These are phyloP conservation scores for Medicago ruthenica DNA, from an alignment of 306 rosid genomes.

Conservation along the genomic window DNA sequence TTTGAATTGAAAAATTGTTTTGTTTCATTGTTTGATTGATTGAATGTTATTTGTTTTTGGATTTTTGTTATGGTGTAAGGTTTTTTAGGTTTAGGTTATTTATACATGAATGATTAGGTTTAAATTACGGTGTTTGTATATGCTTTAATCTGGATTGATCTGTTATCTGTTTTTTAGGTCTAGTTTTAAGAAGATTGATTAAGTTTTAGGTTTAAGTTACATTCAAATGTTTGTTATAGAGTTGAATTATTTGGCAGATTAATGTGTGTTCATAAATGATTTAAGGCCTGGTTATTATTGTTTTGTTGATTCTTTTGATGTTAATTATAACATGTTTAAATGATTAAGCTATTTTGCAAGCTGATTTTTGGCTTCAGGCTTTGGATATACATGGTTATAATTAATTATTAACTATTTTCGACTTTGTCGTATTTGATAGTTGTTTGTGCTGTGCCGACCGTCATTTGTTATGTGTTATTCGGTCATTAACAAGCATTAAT, in stretches of 20 bases:
- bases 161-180: conserved; percentile 19
- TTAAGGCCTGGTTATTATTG: neutral
- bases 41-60: too few species aligned
- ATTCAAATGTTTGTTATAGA: neutral
- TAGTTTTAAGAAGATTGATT: neutral
- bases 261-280: neutral
- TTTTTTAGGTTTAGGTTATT: conserved; percentile 8
- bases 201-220: neutral
- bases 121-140: neutral
- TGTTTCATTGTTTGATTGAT: neutral
- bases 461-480: neutral
- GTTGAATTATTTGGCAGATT: neutral
- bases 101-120: neutral
- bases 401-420: neutral
- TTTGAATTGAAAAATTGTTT: neutral
- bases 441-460: neutral
- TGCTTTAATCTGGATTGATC: conserved; percentile 1
- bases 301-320: neutral
- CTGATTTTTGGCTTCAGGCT: neutral
- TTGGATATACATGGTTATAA: neutral
- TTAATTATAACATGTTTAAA: neutral
- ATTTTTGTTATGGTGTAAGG: neutral
- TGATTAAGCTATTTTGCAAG: neutral
- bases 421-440: neutral
- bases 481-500: neutral